These are phyloP conservation scores for Jamesozyma rosinii DNA, from an alignment of 805 yeast genomes.

Conservation along the genomic window DNA sequence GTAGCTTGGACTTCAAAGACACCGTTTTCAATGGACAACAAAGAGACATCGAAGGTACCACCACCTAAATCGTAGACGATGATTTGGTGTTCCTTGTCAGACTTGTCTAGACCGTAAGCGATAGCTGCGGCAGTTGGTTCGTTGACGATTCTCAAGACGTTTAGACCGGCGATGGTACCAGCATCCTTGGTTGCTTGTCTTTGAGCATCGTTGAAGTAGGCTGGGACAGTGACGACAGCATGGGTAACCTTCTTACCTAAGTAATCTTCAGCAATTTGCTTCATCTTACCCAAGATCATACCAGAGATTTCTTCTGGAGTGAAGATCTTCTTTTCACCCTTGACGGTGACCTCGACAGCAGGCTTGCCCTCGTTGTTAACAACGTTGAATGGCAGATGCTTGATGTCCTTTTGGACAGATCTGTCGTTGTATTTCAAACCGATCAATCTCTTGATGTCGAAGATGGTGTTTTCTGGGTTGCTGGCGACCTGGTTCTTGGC, in stretches of 20 bases:
- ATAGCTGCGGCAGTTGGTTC: slow-evolving; percentile 98
- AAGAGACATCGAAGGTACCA: slow-evolving; percentile 92
- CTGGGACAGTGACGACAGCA: slow-evolving; percentile 90
- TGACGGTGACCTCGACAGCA: slow-evolving; percentile 61
- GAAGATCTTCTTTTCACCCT: slow-evolving; percentile 67
- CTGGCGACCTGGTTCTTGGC: slow-evolving; percentile 93
- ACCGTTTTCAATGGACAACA: slow-evolving; percentile 81
- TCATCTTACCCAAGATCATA: slow-evolving; percentile 88
- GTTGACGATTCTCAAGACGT: slow-evolving; percentile 79
- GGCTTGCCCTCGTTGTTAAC: slow-evolving; percentile 73
- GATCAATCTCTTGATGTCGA: slow-evolving; percentile 85
- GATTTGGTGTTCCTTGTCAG: slow-evolving; percentile 77
- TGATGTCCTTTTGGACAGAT: slow-evolving; percentile 71
- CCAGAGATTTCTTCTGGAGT: slow-evolving; percentile 91
- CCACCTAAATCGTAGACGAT: slow-evolving; percentile 94
- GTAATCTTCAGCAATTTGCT: slow-evolving; percentile 83
- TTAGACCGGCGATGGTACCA: slow-evolving; percentile 84
- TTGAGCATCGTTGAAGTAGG: slow-evolving; percentile 88
- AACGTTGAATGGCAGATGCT: slow-evolving; percentile 72
- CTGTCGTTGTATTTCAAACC: slow-evolving; percentile 73
- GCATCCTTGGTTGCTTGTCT: slow-evolving; percentile 93
- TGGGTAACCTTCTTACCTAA: slow-evolving; percentile 77
- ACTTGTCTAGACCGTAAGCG: slow-evolving; percentile 87
- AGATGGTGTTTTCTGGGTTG: slow-evolving; percentile 77
- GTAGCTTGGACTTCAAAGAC: slow-evolving; percentile 89